phyloP scores from a whole-genome alignment of 306 rosid genomes.

The Malus asiatica region DNA sequence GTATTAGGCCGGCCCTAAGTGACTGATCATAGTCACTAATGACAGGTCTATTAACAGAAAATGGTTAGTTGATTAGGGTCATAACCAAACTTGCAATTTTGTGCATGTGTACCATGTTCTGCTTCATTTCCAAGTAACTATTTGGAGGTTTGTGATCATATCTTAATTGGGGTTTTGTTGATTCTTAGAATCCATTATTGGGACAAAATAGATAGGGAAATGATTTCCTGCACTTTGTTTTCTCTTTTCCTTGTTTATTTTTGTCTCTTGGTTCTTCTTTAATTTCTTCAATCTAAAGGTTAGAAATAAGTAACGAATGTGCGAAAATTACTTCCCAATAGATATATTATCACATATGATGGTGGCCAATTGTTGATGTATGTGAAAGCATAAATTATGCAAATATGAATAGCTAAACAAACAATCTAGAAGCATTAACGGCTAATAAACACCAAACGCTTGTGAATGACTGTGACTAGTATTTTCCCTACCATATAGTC shows the following conservation, averaged over 20 bases:
- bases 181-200: not conserved
- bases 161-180: not conserved
- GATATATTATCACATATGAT: not conserved
- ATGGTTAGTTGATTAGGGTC: not conserved
- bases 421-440: not conserved
- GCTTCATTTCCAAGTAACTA: not conserved
- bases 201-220: not conserved
- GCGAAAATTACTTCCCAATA: no score
- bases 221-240: not conserved
- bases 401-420: not conserved
- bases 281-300: not conserved
- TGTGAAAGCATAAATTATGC: not conserved
- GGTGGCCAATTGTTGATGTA: not conserved
- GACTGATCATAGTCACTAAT: not conserved
- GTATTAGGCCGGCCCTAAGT: not conserved
- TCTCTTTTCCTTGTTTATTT: not conserved
- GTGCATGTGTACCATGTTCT: not conserved
- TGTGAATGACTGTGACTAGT: no score
- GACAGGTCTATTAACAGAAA: not conserved
- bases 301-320: no score
- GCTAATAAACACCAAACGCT: not conserved
- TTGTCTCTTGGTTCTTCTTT: fast-evolving
- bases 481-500: not conserved
- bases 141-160: not conserved
- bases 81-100: not conserved